These are phyloP conservation scores for Microcyclosporella mali DNA, from an alignment of 2,329 filamentous ascomycete genomes.

Conservation along the genomic window DNA sequence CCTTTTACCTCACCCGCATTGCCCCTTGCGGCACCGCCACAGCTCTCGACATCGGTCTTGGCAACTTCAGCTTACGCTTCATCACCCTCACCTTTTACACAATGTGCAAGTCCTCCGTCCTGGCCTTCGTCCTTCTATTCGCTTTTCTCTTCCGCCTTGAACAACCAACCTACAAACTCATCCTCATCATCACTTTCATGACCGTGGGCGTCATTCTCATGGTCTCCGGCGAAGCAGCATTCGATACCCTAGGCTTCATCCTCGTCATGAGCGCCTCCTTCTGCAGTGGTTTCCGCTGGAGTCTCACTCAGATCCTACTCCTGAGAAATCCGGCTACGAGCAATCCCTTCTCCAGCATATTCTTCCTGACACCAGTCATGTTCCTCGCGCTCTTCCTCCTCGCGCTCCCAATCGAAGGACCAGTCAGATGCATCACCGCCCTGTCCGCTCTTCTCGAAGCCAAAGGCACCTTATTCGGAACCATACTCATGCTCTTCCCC, in stretches of 20 bases:
- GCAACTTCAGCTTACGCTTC: conserved; percentile 92
- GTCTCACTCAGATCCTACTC: conserved; percentile 92
- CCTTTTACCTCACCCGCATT: conserved; percentile 88
- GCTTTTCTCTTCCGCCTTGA: conserved; percentile 92
- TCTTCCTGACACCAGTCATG: conserved; percentile 97
- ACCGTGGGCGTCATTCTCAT: conserved; percentile 93
- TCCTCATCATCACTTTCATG: conserved; percentile 85
- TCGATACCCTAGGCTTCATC: conserved; percentile 77
- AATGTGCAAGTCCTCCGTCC: conserved; percentile 97
- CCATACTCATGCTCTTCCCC: conserved; percentile 77
- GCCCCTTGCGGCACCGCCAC: conserved; percentile 89
- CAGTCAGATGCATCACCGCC: conserved; percentile 60
- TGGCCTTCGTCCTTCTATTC: conserved; percentile 91
- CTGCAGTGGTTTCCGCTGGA: conserved; percentile 96
- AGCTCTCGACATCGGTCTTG: conserved; percentile 89
- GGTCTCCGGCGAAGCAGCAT: conserved; percentile 91
- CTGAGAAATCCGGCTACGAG: conserved; percentile 89
- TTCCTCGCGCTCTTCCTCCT: conserved; percentile 75
- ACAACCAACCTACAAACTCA: conserved; percentile 74
- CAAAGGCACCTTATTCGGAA: conserved; percentile 61
- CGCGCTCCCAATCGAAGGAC: conserved; percentile 79
- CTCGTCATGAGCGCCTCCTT: conserved; percentile 91
- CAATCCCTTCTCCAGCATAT: conserved; percentile 94
- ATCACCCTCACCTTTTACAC: conserved; percentile 97
- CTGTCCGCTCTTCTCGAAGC: conserved; percentile 57